Evolutionary conservation across 129 eudicot genomes (phyloP), one percentile per base, ranked within the genome.

Genomic region (Arctium minus): DNA sequence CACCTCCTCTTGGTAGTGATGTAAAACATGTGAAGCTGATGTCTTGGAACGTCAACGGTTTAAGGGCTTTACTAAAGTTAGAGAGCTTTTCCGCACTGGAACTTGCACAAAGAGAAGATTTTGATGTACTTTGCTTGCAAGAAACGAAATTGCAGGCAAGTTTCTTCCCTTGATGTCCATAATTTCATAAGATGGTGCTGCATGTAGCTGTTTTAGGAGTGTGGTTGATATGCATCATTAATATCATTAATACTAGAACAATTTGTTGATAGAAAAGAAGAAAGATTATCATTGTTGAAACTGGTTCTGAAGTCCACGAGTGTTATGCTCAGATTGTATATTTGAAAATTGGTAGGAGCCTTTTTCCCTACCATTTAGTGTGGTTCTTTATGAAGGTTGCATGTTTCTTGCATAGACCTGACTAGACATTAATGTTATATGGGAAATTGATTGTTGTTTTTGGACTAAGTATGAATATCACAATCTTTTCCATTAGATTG

Each of bases 31-130:
- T 93, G 79, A 96, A 96, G 83, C 29, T 96, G 75, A 80, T 96
- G 92, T 96, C 99, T 68, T 96, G 99, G 99, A 96, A 96, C 88
- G 99, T 93, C 44, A 96, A 96, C 74, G 99, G 99, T 31, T 86
- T 96, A 60, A 86, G 99, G 82, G 98, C 99, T 74, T 86, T 96
- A 48, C 82, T 93, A 74, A 93, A 93, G 83, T 85, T 88, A 62
- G 94, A 91, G 72, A 88, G 85, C 42, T 91, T 90, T 87, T 89
- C 94, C 12, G 93, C 89, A 12, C 40, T 88, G 68, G 87, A 89
- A 84, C 93, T 96, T 90, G 97, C 99, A 60, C 85, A 88, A 79
- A 90, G 99, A 87, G 99, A 96, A 86, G 88, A 90, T 84, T 96
- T 96, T 82, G 99, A 96, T 82, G 89, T 96, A 5, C 85, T 96